These are phyloP conservation scores for Fraxinus latifolia DNA, from an alignment of 305 asterid species.

Conservation along the genomic window DNA sequence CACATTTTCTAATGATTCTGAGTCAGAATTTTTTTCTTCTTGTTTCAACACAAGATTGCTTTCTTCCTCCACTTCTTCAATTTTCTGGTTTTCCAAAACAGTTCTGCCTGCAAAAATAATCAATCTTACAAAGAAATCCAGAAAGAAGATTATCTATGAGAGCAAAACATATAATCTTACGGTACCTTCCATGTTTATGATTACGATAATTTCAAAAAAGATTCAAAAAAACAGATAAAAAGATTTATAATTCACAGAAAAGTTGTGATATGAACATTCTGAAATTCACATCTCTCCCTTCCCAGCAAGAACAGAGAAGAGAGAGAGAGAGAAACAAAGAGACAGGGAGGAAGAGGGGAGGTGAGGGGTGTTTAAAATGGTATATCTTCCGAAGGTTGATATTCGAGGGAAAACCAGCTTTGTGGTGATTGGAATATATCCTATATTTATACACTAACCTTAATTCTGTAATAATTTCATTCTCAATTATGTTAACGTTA, in stretches of 20 bases:
- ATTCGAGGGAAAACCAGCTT: constrained; percentile 45
- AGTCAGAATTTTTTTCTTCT: constrained; percentile 21
- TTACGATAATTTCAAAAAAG: background rate
- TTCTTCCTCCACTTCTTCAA: constrained; percentile 3
- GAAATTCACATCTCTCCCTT: constrained; percentile 28
- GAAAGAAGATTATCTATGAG: background rate
- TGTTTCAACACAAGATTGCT: background rate
- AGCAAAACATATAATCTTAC: constrained; percentile 22
- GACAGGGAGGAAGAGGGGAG: background rate
- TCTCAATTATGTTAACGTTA: background rate
- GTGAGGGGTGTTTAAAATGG: constrained; percentile 27
- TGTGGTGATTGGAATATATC: constrained; percentile 14
- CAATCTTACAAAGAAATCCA: background rate
- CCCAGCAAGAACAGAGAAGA: constrained; percentile 39
- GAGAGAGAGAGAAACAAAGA: constrained; percentile 12
- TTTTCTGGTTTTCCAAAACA: constrained; percentile 14
- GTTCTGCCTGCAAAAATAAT: background rate
- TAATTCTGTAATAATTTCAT: background rate
- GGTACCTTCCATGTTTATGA: constrained; percentile 38
- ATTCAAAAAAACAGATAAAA: background rate
- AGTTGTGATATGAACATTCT: background rate
- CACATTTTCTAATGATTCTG: background rate
- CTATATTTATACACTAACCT: constrained; percentile 44
- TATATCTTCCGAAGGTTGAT: constrained; percentile 50
- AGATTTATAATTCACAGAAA: background rate